Conservation (phyloP, 2,329 filamentous ascomycete species). For the Fusarium sp. region DNA sequence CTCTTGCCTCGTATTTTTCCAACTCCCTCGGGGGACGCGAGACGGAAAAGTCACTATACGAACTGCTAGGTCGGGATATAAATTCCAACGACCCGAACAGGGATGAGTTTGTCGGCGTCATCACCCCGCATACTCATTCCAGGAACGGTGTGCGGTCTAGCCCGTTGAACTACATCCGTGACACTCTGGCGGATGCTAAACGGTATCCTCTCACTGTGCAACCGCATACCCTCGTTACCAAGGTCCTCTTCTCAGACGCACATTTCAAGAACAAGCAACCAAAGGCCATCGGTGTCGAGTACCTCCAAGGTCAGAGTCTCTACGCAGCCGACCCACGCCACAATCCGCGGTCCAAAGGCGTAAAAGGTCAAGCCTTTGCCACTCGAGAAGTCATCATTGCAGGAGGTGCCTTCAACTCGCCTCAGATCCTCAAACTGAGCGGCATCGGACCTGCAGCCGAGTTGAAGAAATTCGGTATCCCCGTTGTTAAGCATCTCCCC, state of each 20-base stretch:
- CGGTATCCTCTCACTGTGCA: background rate
- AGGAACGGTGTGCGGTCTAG: background rate
- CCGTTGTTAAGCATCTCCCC: background rate
- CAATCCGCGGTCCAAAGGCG: background rate
- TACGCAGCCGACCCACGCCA: background rate
- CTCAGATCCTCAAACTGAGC: background rate
- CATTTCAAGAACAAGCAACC: background rate
- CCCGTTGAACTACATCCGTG: background rate
- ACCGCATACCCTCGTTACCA: background rate
- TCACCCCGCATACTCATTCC: background rate
- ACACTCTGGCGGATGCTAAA: background rate
- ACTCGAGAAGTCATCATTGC: background rate
- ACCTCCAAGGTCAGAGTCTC: background rate
- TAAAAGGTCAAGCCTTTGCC: background rate
- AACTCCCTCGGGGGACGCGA: background rate
- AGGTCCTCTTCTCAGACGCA: background rate
- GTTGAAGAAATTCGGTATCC: background rate
- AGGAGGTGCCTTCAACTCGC: background rate
- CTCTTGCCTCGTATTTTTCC: background rate
- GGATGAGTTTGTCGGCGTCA: background rate
- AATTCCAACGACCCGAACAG: background rate
- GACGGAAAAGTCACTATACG: background rate
- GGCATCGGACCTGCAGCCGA: background rate
- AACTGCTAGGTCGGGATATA: background rate
- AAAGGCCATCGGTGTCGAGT: background rate